These are phyloP conservation scores for Penicillium palitans DNA, from an alignment of 2,329 filamentous ascomycete species.

Conservation along the genomic window DNA sequence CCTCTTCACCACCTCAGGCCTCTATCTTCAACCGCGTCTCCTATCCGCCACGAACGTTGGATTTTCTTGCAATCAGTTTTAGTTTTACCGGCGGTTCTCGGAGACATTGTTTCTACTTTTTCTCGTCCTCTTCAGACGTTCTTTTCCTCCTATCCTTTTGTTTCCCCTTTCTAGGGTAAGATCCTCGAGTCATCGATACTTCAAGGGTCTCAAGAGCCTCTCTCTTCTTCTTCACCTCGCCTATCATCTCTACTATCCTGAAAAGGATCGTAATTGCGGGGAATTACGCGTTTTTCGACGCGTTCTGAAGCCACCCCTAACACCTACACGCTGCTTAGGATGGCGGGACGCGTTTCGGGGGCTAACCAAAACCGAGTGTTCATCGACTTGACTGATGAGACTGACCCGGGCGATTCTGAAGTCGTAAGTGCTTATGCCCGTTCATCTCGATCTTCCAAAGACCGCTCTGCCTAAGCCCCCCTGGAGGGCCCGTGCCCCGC, in stretches of 20 bases:
- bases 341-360: not conserved
- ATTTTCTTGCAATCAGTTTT: not conserved
- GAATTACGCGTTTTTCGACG: not conserved
- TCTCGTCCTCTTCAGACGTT: not conserved
- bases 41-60: not conserved
- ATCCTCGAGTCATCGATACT: not conserved
- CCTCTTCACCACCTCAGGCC: not conserved
- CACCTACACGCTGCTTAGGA: not conserved
- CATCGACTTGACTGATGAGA: slow-evolving; percentile 8
- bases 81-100: not conserved
- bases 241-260: not conserved
- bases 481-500: not conserved
- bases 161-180: not conserved
- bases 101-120: not conserved
- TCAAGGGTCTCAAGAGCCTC: not conserved
- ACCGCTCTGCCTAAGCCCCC: not conserved
- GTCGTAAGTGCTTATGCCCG: not conserved
- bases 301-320: not conserved
- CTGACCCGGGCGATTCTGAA: not conserved
- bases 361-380: not conserved
- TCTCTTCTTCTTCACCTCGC: not conserved
- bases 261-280: not conserved
- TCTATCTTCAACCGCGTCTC: not conserved
- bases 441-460: not conserved
- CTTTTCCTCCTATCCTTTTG: not conserved